Evolutionary conservation across 23 red algal genomes (phyloP).

Genomic region (Rhodosorus marinus): DNA sequence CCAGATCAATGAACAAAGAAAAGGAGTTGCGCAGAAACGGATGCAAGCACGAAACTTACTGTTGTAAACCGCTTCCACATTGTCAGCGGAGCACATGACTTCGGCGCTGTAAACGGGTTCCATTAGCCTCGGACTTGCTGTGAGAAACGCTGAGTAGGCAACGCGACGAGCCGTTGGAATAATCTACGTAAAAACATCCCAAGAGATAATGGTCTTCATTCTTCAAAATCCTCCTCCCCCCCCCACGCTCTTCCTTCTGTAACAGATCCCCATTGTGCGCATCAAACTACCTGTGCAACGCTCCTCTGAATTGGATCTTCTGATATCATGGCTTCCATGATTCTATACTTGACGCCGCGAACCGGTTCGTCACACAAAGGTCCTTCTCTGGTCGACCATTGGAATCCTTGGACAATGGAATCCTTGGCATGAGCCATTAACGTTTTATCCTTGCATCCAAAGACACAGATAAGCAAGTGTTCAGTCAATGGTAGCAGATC

Average conservation of each 20-base stretch:
- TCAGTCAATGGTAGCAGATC: neutral
- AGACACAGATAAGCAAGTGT: no score
- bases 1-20: no score
- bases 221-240: no score
- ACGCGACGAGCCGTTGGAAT: slow-evolving; percentile 60
- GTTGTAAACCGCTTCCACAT: slow-evolving; percentile 17
- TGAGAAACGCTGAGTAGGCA: slow-evolving; percentile 52
- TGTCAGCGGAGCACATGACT: slow-evolving; percentile 23
- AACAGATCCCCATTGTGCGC: no score
- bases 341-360: slow-evolving; percentile 43
- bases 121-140: slow-evolving; percentile 55
- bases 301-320: slow-evolving; percentile 11
- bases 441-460: no score
- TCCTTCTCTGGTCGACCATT: slow-evolving; percentile 69
- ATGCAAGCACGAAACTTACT: no score
- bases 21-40: neutral
- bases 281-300: no score
- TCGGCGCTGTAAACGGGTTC: slow-evolving; percentile 54
- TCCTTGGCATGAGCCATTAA: no score
- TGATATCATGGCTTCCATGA: slow-evolving; percentile 45
- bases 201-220: no score
- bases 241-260: no score
- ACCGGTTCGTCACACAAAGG: slow-evolving; percentile 75
- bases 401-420: slow-evolving; percentile 71
- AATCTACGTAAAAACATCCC: no score